Percentiles rank a stretch among this genome's conserved stretches.
Conservation (phyloP, 345 rosid genomes). For the Tarenaya hassleriana region DNA sequence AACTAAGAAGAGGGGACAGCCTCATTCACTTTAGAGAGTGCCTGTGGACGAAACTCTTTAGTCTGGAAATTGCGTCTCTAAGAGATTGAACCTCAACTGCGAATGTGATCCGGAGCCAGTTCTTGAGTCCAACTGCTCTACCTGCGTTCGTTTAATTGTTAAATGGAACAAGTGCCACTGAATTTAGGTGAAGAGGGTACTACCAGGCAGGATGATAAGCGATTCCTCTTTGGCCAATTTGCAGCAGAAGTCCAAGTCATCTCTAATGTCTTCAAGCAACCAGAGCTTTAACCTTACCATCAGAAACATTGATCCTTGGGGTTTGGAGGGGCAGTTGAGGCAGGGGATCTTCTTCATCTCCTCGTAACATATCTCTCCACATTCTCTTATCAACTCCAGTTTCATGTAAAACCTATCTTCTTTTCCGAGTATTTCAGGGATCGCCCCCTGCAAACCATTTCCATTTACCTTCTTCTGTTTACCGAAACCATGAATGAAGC, state of each 20-base stretch:
- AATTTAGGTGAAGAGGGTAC: no score
- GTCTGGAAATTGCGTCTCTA: slow-evolving; percentile 29
- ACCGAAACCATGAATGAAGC: neutral
- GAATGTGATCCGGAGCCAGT: slow-evolving; percentile 59
- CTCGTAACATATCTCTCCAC: slow-evolving; percentile 31
- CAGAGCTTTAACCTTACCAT: slow-evolving; percentile 31
- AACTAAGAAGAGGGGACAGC: no score
- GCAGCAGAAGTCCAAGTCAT: slow-evolving; percentile 36
- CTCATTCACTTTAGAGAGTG: slow-evolving; percentile 10
- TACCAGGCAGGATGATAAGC: slow-evolving; percentile 33
- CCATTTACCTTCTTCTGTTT: neutral
- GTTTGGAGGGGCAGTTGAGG: slow-evolving; percentile 36
- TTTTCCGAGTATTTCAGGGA: slow-evolving; percentile 30
- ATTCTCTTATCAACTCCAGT: slow-evolving; percentile 20
- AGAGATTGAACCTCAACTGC: slow-evolving; percentile 43
- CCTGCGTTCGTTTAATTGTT: slow-evolving; percentile 43
- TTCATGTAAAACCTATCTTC: slow-evolving; percentile 28
- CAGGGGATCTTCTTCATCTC: slow-evolving; percentile 32
- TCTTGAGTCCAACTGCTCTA: slow-evolving; percentile 41
- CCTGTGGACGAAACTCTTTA: slow-evolving; percentile 19
- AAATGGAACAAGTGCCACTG: no score
- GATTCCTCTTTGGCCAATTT: slow-evolving; percentile 41
- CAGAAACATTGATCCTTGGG: slow-evolving; percentile 32
- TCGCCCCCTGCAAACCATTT: slow-evolving; percentile 21
- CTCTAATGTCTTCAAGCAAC: slow-evolving; percentile 28